Conservation (phyloP, 306 rosid species). For the Trifolium subterraneum region DNA sequence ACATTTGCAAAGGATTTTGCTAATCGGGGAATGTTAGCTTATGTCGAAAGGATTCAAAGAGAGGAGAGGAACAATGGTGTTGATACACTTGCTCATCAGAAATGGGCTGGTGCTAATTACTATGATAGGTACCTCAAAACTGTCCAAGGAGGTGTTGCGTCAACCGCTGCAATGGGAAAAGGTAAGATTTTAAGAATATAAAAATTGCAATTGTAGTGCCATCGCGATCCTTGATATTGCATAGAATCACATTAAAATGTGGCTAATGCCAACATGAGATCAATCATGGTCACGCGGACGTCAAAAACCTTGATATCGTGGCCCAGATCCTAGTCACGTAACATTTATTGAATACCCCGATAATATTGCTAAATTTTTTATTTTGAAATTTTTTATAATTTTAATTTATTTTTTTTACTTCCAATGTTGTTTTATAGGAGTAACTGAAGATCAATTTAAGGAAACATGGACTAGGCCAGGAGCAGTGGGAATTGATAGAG, state of each 20-base stretch:
- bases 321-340: background rate
- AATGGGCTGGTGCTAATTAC: constrained; percentile 97
- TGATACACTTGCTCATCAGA: constrained; percentile 97
- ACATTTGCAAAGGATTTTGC: constrained; percentile 87
- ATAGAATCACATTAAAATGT: background rate
- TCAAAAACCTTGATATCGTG: background rate
- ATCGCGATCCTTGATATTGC: background rate
- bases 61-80: constrained; percentile 92
- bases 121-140: constrained; percentile 95
- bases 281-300: background rate
- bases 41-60: constrained; percentile 93
- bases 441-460: constrained; percentile 93
- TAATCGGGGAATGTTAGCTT: constrained; percentile 86
- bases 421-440: constrained; percentile 58
- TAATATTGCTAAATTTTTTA: background rate
- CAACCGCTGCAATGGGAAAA: constrained; percentile 99
- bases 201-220: background rate
- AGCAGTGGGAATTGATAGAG: constrained; percentile 61
- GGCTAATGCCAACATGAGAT: background rate
- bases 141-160: constrained; percentile 90
- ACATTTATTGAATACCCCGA: background rate
- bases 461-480: constrained; percentile 91
- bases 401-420: background rate
- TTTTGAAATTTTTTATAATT: background rate
- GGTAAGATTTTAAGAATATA: constrained; percentile 57